Conservation (phyloP, 768 basidiomycete genomes). For the Auricularia cornea region DNA sequence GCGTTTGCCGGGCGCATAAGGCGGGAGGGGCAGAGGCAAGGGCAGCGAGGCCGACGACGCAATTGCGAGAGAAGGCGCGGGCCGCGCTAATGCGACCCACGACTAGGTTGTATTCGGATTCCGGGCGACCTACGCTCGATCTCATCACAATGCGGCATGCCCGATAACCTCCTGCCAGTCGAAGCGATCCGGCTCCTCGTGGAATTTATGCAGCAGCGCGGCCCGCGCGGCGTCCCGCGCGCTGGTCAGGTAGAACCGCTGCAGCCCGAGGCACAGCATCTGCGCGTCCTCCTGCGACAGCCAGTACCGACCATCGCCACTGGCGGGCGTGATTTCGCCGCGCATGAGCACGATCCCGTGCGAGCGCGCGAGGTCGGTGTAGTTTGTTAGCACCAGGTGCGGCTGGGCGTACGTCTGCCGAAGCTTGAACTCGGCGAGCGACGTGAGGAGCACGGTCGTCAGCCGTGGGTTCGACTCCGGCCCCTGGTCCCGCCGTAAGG, state of each 20-base stretch:
- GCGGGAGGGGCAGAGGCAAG: neutral
- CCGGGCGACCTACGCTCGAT: neutral
- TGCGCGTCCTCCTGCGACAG: slow-evolving; percentile 80
- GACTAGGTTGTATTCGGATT: neutral
- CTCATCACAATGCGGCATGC: slow-evolving; percentile 15
- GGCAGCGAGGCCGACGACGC: neutral
- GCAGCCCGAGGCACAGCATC: slow-evolving; percentile 65
- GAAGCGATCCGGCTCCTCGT: slow-evolving; percentile 71
- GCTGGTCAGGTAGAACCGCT: slow-evolving; percentile 79
- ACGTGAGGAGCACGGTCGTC: slow-evolving; percentile 85
- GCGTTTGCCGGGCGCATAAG: neutral
- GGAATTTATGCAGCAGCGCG: slow-evolving; percentile 57
- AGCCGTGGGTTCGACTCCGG: slow-evolving; percentile 23
- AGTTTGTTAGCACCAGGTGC: slow-evolving; percentile 82
- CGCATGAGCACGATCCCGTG: slow-evolving; percentile 81
- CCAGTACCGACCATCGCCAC: slow-evolving; percentile 42
- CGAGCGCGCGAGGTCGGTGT: slow-evolving; percentile 75
- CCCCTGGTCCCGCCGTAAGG: slow-evolving; percentile 43
- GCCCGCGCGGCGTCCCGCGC: slow-evolving; percentile 31
- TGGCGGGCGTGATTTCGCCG: slow-evolving; percentile 79
- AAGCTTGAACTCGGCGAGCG: slow-evolving; percentile 87
- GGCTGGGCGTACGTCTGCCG: slow-evolving; percentile 82
- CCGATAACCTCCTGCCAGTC: slow-evolving; percentile 74
- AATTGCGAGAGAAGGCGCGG: no score
- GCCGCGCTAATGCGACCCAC: neutral